Conservation (phyloP, 306 rosid species). For the Abrus pulchellus region DNA sequence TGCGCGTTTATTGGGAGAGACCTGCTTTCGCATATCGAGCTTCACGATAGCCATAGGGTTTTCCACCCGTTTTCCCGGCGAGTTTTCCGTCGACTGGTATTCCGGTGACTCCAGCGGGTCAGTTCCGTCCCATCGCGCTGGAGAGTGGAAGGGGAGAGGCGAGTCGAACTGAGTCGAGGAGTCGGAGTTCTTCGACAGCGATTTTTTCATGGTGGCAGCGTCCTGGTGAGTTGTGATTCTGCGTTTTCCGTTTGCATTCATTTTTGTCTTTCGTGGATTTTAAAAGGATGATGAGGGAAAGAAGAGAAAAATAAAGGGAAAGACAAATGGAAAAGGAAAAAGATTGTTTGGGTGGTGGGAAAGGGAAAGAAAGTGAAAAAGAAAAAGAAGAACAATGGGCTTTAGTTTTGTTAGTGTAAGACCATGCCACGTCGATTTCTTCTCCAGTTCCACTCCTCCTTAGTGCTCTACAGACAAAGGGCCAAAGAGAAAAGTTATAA, state of each 20-base stretch:
- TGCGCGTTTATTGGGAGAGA: slow-evolving; percentile 45
- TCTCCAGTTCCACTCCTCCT: not conserved
- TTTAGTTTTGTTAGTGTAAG: slow-evolving; percentile 5
- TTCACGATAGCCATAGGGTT: slow-evolving; percentile 66
- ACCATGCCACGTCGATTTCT: slow-evolving; percentile 40
- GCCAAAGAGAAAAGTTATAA: no score
- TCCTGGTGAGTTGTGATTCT: slow-evolving; percentile 1
- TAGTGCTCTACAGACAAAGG: no score
- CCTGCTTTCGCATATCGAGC: slow-evolving; percentile 53
- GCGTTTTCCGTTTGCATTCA: slow-evolving; percentile 44
- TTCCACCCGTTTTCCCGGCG: slow-evolving; percentile 56
- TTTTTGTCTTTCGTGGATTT: slow-evolving; percentile 34
- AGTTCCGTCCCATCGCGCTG: slow-evolving; percentile 63
- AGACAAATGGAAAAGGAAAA: slow-evolving; percentile 7
- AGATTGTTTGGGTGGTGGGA: slow-evolving; percentile 53
- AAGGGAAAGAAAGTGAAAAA: slow-evolving; percentile 39
- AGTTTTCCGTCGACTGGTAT: slow-evolving; percentile 60
- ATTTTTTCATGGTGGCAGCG: slow-evolving; percentile 63
- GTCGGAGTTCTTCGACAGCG: slow-evolving; percentile 67
- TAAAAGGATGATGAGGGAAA: slow-evolving; percentile 6
- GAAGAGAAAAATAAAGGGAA: not conserved
- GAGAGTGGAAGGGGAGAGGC: slow-evolving; percentile 66
- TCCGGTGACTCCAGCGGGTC: slow-evolving; percentile 68
- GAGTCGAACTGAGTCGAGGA: slow-evolving; percentile 62
- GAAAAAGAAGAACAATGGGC: not conserved